A percentile compares a stretch with the other conserved stretches of the same genome.
Evolutionary conservation across 2,329 filamentous ascomycete species (phyloP).

Genomic region (Hymenoscyphus scutula): DNA sequence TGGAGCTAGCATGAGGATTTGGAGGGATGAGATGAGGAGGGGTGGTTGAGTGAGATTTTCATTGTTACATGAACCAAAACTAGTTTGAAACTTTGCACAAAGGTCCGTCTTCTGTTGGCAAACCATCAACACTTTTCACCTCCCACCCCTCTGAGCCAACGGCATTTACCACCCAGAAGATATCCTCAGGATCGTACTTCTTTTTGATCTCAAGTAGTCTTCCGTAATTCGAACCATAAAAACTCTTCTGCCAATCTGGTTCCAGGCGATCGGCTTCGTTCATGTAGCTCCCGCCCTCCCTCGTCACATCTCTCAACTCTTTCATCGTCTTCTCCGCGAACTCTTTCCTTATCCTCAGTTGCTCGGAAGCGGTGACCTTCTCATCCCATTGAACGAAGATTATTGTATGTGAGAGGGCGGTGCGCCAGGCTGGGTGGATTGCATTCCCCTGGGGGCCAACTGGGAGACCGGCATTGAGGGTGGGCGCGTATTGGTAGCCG

Average conservation of each 20-base stretch:
- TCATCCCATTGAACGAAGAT: constrained; percentile 35
- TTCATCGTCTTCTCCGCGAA: constrained; percentile 11
- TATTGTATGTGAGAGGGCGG: constrained; percentile 15
- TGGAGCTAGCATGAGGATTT: not conserved
- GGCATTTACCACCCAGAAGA: constrained; percentile 38
- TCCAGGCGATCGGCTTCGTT: constrained; percentile 50
- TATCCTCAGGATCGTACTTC: constrained; percentile 44
- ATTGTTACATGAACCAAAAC: not conserved
- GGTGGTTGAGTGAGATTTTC: not conserved
- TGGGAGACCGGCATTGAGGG: not conserved
- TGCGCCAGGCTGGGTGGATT: constrained; percentile 22
- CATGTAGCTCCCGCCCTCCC: constrained; percentile 43
- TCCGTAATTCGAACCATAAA: constrained; percentile 36
- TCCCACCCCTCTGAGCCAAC: constrained; percentile 24
- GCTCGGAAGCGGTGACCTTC: constrained; percentile 31
- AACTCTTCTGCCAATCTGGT: constrained; percentile 37
- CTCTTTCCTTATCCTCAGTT: constrained; percentile 34
- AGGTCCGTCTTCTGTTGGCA: constrained; percentile 23
- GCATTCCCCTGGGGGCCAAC: constrained; percentile 11
- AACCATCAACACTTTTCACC: constrained; percentile 32
- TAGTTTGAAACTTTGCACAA: constrained; percentile 11
- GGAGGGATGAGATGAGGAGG: not conserved
- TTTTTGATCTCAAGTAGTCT: constrained; percentile 45
- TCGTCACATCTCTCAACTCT: constrained; percentile 9
- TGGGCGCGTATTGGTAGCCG: constrained; percentile 24